These are phyloP conservation scores for Pascua sp. DNA, from an alignment of 1,284 basidiomycete genomes.

Conservation along the genomic window DNA sequence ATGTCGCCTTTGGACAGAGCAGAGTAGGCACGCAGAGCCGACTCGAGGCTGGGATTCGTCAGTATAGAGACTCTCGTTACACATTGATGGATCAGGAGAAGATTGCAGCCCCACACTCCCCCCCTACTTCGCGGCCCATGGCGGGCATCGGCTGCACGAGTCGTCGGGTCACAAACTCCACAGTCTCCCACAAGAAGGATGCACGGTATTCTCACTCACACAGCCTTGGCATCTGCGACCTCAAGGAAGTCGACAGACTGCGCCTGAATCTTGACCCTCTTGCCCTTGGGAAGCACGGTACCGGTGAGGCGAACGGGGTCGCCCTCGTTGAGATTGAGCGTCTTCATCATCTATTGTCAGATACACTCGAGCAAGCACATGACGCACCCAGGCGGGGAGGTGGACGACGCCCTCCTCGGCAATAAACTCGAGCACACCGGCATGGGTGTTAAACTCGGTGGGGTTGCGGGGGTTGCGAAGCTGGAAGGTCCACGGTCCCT, in stretches of 20 bases:
- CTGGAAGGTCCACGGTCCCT: constrained; percentile 94
- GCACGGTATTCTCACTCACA: constrained; percentile 59
- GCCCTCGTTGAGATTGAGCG: constrained; percentile 80
- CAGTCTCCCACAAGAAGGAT: neutral
- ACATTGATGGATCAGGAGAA: neutral
- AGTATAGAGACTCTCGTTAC: constrained; percentile 3
- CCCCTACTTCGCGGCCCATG: no score
- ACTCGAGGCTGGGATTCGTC: constrained; percentile 68
- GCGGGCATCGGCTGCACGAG: no score
- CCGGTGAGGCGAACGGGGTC: constrained; percentile 92
- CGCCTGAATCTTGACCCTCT: constrained; percentile 94
- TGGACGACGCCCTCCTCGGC: constrained; percentile 95
- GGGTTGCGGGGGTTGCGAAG: constrained; percentile 83
- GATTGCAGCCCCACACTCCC: no score
- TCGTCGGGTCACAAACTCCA: no score
- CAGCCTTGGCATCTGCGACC: constrained; percentile 84
- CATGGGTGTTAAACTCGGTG: constrained; percentile 78
- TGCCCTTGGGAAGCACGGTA: constrained; percentile 83
- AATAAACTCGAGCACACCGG: constrained; percentile 97
- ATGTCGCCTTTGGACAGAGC: constrained; percentile 84
- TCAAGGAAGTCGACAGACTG: constrained; percentile 94
- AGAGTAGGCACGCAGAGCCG: constrained; percentile 92
- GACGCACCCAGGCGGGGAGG: constrained; percentile 79
- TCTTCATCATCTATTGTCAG: constrained; percentile 82
- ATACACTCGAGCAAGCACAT: neutral